Percentiles rank a stretch among this genome's conserved stretches.
Evolutionary conservation across 345 rosid genomes (phyloP).

Genomic region (Hibiscus syriacus): DNA sequence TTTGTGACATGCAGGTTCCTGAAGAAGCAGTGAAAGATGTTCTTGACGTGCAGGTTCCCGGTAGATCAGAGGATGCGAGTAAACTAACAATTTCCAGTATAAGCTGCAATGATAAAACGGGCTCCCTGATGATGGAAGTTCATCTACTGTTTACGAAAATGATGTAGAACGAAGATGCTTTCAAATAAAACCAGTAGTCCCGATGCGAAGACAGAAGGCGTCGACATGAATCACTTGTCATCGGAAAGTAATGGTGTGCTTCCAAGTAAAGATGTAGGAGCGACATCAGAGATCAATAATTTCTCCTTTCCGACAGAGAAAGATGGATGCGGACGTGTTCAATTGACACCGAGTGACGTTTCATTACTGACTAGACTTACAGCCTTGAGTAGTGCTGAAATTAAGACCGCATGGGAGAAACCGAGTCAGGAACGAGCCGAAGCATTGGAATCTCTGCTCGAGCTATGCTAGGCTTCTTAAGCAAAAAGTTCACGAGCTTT

Average conservation of each 20-base stretch:
- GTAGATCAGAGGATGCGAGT: constrained; percentile 18
- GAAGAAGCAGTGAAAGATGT: constrained; percentile 1
- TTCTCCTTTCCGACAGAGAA: constrained; percentile 24
- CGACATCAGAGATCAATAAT: constrained; percentile 20
- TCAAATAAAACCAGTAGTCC: constrained; percentile 21
- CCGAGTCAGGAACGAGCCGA: constrained; percentile 77
- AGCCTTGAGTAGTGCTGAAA: constrained; percentile 35
- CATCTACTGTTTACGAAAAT: constrained; percentile 21
- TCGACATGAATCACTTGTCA: constrained; percentile 22
- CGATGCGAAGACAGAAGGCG: constrained; percentile 26
- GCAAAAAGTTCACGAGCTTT: constrained; percentile 77
- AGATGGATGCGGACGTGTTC: constrained; percentile 24
- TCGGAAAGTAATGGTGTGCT: constrained; percentile 19
- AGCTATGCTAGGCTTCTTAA: constrained; percentile 82
- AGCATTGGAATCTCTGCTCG: constrained; percentile 86
- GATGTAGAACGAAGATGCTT: constrained; percentile 18
- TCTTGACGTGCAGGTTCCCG: constrained; percentile 14
- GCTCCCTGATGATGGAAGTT: constrained; percentile 19
- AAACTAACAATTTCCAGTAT: constrained; percentile 12
- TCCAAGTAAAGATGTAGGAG: constrained; percentile 15
- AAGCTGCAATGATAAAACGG: constrained; percentile 9
- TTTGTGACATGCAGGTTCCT: constrained; percentile 12
- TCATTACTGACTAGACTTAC: constrained; percentile 50
- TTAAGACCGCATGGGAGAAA: constrained; percentile 40
- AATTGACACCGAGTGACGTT: constrained; percentile 37